A percentile compares a stretch with the other conserved stretches of the same genome.
These are phyloP conservation scores for Dissophora ornata DNA, from an alignment of 192 early-diverging fungal species.

Conservation along the genomic window DNA sequence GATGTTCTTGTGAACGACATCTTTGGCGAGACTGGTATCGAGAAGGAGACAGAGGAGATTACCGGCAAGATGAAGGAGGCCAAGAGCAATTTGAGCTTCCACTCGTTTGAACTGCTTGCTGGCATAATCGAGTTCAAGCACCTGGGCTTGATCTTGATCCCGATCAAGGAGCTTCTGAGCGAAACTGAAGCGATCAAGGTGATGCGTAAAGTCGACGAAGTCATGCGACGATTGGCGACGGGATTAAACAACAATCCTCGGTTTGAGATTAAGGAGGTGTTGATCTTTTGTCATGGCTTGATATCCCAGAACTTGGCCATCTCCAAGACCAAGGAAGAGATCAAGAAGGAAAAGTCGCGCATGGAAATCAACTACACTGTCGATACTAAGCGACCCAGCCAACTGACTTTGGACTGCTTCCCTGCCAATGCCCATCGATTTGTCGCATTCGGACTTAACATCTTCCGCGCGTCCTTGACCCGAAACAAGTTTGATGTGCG, in stretches of 20 bases:
- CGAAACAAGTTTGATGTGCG: constrained; percentile 68
- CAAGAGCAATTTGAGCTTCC: constrained; percentile 83
- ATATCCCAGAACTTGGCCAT: constrained; percentile 88
- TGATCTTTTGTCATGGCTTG: constrained; percentile 87
- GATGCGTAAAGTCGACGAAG: constrained; percentile 81
- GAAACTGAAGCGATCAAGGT: constrained; percentile 85
- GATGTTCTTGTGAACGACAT: constrained; percentile 88
- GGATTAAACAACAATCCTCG: constrained; percentile 84
- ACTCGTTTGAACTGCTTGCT: constrained; percentile 88
- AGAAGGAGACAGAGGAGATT: constrained; percentile 92
- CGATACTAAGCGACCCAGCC: constrained; percentile 72
- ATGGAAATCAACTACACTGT: constrained; percentile 80
- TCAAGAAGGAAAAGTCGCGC: constrained; percentile 61
- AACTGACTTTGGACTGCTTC: constrained; percentile 76
- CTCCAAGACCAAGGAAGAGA: constrained; percentile 70
- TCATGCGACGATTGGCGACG: constrained; percentile 76
- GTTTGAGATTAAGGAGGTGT: constrained; percentile 72
- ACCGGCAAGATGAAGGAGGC: constrained; percentile 92
- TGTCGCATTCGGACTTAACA: constrained; percentile 91
- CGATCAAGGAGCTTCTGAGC: constrained; percentile 87
- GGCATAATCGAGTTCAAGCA: constrained; percentile 74
- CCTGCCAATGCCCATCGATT: constrained; percentile 90
- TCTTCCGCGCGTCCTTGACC: constrained; percentile 79
- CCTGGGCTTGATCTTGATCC: constrained; percentile 78
- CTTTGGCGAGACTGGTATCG: constrained; percentile 90